Base-by-base conservation (phyloP, 2,329 filamentous ascomycete species). In the Colletotrichum lentis region DNA sequence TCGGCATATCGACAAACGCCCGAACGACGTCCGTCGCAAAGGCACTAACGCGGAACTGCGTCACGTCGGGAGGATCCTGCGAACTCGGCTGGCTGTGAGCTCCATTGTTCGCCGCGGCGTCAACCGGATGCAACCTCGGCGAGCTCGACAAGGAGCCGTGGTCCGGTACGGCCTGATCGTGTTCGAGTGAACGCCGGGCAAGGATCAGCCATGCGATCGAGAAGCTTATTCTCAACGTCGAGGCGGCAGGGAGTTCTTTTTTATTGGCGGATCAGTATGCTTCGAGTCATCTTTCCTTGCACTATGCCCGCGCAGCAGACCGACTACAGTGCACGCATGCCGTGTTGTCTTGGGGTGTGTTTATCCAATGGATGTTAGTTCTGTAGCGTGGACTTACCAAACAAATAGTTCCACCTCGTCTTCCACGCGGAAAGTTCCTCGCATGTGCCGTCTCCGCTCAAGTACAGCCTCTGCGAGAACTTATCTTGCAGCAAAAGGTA, bases 401-500 rank as follows among this genome's bases (percentile, higher is more conserved):
- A 68, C 7, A 78, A 59, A 44, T 78, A 76, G 35, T 75, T 76
- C 77, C 77, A 78, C 60, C 74, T 76, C 61, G 76, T 73, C 62
- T 77, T 77, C 77, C 77, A 78, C 1, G 71, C 64, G 50, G 73
- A 65, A 56, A 78, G 77, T 35, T 78, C 76, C 49, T 75, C 75
- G 43, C 76, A 78, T 61, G 75, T 76, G 18, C 74, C 72, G 20
- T 73, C 74, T 37, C 74, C 72, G 39, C 74, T 73, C 1, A 77
- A 72, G 50, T 75, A 76, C 5, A 76, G 71, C 56, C 76, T 72
- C 39, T 75, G 70, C 27, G 73, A 69, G 11, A 80, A 65, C 62
- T 79, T 79, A 39, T 79, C 73, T 49, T 80, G 79, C 1, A 81
- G 70, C 2, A 72, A 71, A 6, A 77, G 76, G 57, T 80, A 81